These are phyloP conservation scores for Scenedesmus sp. DNA, from an alignment of 163 green algal genomes.

Conservation along the genomic window DNA sequence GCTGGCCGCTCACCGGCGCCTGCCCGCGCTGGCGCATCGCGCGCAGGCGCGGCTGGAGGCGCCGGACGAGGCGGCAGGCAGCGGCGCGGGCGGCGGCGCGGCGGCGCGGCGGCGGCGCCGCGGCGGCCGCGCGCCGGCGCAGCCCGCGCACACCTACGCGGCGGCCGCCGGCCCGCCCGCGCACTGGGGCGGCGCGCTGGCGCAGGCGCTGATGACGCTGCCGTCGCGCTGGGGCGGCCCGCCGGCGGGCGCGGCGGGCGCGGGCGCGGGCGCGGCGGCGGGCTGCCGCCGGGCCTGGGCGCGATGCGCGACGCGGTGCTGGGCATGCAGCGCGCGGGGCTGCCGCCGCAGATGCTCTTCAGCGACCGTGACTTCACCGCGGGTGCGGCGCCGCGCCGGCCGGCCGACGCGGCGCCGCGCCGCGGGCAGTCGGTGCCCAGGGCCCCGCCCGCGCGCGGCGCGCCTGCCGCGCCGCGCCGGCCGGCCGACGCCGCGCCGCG, in stretches of 20 bases:
- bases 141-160: not conserved
- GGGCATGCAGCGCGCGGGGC: slow-evolving; percentile 33
- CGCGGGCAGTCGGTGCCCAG: no score
- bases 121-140: not conserved
- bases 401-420: no score
- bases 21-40: not conserved
- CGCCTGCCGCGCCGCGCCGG: no score
- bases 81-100: not conserved
- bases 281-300: slow-evolving; percentile 5
- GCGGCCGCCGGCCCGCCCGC: no score
- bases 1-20: slow-evolving; percentile 1
- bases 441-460: no score
- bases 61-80: slow-evolving; percentile 17
- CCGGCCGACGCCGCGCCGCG: no score
- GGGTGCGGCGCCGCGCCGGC: no score
- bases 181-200: slow-evolving; percentile 26
- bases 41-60: not conserved
- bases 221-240: slow-evolving; percentile 5
- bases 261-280: not conserved
- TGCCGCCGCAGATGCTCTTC: slow-evolving; percentile 46
- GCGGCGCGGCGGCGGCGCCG: not conserved
- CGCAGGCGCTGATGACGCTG: slow-evolving; percentile 26
- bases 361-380: slow-evolving; percentile 46
- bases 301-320: slow-evolving; percentile 42
- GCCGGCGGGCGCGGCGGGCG: not conserved